phyloP scores from a whole-genome alignment of 441 rosid species.

The Eruca vesicaria region DNA sequence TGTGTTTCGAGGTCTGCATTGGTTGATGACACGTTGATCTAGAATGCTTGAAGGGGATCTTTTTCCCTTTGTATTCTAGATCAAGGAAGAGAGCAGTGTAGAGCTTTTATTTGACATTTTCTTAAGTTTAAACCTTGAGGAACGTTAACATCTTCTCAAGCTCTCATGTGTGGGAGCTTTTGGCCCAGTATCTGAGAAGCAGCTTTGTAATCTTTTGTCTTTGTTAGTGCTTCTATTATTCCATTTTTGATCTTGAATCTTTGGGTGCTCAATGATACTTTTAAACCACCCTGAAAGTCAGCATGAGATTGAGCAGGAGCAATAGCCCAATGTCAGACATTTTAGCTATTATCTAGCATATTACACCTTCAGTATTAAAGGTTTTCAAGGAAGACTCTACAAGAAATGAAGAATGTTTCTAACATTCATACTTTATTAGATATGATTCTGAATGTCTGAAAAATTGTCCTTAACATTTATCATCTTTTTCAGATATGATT shows the following conservation, averaged over 20 bases:
- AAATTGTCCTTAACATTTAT: neutral
- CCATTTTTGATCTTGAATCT: neutral
- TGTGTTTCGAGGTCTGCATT: conserved; percentile 14
- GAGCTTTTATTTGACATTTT: neutral
- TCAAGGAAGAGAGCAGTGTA: conserved; percentile 1
- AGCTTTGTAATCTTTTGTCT: neutral
- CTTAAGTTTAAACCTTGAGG: conserved; percentile 21
- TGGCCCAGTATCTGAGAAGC: conserved; percentile 32
- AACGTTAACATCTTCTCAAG: neutral
- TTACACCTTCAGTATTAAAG: neutral
- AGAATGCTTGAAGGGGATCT: conserved; percentile 1
- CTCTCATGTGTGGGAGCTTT: conserved; percentile 17
- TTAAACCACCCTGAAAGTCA: neutral
- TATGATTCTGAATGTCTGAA: neutral
- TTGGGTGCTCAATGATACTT: neutral
- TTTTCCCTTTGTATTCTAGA: conserved; percentile 14
- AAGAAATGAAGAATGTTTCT: neutral
- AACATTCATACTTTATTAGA: neutral
- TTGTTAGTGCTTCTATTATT: neutral
- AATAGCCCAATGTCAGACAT: neutral
- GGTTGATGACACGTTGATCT: conserved; percentile 18
- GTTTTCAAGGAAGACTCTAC: neutral
- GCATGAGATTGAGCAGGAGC: neutral
- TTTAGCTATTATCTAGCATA: no score
- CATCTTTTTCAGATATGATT: neutral